Base-by-base conservation (phyloP, 176 grass and related monocot species). In the Triticum monococcum region DNA sequence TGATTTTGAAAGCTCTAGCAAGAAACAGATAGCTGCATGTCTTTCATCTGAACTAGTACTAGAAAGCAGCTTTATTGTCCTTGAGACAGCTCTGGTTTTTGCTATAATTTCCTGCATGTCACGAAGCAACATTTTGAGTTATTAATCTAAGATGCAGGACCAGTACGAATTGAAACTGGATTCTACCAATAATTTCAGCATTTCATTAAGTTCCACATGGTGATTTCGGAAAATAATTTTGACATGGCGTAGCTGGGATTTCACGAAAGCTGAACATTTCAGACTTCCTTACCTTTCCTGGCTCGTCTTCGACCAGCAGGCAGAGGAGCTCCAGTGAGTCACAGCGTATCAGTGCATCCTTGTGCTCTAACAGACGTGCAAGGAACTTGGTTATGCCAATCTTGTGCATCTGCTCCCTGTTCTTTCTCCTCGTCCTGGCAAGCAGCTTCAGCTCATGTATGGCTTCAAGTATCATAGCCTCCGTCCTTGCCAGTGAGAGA, bases 301-400 rank as follows among this genome's bases (percentile, higher is more conserved):
- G 75, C 57, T 95, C 89, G 67, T 96, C 94, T 79, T 95, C 86
- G 68, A 93, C 90, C 80, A 99, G 68, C 17, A 88, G 41, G 61
- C 82, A 54, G 45, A 99, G 84, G 33, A 99, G 89, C 20, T 95
- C 89, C 63, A 97, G 77, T 8, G 92, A 83, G 54, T 93, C 90
- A 0, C 90, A 90, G 17, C 92, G 86, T 54, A 94, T 81, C 23
- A 61, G 80, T 13, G 63, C 68, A 79, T 94, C 92, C 71, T 87
- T 89, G 80, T 89, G 91, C 7, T 93, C 90, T 79, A 99, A 67
- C 48, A 91, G 81, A 36, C 78, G 83, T 18, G 90, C 33, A 12
- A 99, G 87, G 77, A 93, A 88, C n/a, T 93, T 94, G 82, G 97
- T 97, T 43, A 99, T 88, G 32, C 97, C 97, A 33, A 89, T 81